Conservation (phyloP, 1,284 basidiomycete genomes). For the Melampsora occidentalis region DNA sequence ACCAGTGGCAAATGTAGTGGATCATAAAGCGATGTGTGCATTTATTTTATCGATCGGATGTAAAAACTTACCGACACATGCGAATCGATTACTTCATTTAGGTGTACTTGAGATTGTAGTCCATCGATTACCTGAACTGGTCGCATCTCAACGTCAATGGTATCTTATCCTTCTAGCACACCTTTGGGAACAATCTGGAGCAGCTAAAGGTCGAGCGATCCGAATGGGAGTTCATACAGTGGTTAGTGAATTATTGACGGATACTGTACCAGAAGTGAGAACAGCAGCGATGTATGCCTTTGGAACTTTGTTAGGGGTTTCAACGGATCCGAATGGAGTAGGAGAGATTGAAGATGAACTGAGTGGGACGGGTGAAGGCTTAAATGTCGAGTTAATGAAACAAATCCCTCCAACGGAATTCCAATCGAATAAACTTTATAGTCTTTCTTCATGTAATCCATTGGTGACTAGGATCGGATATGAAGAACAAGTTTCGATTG, state of each 20-base stretch:
- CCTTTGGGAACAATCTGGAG: constrained; percentile 38
- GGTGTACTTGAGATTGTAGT: constrained; percentile 38
- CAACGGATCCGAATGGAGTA: constrained; percentile 27
- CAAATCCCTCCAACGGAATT: neutral
- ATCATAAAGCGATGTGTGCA: constrained; percentile 44
- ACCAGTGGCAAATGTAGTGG: constrained; percentile 34
- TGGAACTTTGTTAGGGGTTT: constrained; percentile 37
- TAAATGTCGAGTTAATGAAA: neutral
- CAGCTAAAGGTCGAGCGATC: constrained; percentile 44
- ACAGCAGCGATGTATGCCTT: constrained; percentile 42
- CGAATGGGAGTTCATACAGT: constrained; percentile 45
- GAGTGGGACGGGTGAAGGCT: neutral
- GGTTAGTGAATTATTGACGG: constrained; percentile 42
- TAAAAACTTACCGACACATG: constrained; percentile 27
- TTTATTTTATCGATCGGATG: constrained; percentile 42
- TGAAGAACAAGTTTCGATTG: constrained; percentile 41
- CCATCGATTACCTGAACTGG: constrained; percentile 30
- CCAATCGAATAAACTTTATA: constrained; percentile 28
- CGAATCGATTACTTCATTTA: constrained; percentile 9
- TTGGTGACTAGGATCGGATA: constrained; percentile 22
- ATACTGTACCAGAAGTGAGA: constrained; percentile 41
- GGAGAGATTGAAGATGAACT: neutral
- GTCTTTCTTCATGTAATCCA: constrained; percentile 40
- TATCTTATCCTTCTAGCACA: constrained; percentile 40
- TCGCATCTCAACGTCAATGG: constrained; percentile 39